Base-by-base conservation (phyloP, 257 asterid species). In the Solanum gracilifrons region DNA sequence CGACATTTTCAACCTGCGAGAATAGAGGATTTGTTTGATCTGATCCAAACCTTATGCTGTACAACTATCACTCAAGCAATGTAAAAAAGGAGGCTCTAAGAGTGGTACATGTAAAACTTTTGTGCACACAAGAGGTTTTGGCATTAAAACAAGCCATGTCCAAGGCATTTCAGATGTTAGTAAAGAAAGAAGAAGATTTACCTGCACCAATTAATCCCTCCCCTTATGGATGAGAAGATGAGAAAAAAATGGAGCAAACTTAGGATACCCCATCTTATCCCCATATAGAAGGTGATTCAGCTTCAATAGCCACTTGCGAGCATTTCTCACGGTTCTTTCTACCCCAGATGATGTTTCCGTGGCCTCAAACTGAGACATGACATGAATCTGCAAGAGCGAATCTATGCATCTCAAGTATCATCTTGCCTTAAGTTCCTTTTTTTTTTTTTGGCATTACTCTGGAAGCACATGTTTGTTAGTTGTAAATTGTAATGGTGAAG, bases 61-160 rank as follows among this genome's bases (percentile, higher is more conserved):
- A 93, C 69, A 91, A 91, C 93, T 33, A 35, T 36, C 51, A 89
- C 85, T 91, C 43, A 79, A 12, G 51, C 9, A 86, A 87, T 64
- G 73, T 88, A 3, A 91, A 91, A 74, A 88, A 48, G 23, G 94
- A 94, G 93, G 92, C 89, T 37, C 74, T 86, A 82, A 91, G 96
- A 69, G 93, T 91, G 84, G 91, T 94, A 43, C 95, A 94, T 25
- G 93, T 95, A 83, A 96, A 93, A 71, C 93, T 94, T 8, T 87
- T 95, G 92, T 94, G 97, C 90, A 92, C 94, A n/a, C 98, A 95
- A 89, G 96, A 92, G 85, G 84, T 89, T 82, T 93, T 96, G 8
- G 89, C 92, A 5, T 73, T 95, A 20, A 66, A 95, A 71, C 94
- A 94, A 48, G 58, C 91, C 25, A 60, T 95, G 98, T 92, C 95